Evolutionary conservation across 2,329 filamentous ascomycete species (phyloP).

Genomic region (Epichloe coenophiala): DNA sequence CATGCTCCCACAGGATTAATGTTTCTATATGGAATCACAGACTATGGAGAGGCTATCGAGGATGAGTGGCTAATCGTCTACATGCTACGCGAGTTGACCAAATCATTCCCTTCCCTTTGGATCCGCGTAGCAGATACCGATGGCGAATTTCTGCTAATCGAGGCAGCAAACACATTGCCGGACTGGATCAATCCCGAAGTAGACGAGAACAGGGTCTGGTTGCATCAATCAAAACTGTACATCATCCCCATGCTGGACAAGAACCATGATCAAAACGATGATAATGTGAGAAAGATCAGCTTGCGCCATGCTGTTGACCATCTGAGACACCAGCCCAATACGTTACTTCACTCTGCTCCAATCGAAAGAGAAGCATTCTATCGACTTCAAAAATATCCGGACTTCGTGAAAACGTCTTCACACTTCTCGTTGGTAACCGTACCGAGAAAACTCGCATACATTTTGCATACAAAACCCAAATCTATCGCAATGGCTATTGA

Average conservation of each 20-base stretch:
- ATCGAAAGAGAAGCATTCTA: slow-evolving; percentile 88
- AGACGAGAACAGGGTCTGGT: slow-evolving; percentile 80
- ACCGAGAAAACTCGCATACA: slow-evolving; percentile 67
- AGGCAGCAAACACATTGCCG: slow-evolving; percentile 78
- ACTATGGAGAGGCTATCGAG: slow-evolving; percentile 88
- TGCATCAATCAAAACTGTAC: slow-evolving; percentile 61
- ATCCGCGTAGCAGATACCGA: slow-evolving; percentile 74
- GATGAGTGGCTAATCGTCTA: slow-evolving; percentile 97
- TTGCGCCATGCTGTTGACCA: slow-evolving; percentile 50
- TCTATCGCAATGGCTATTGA: slow-evolving; percentile 76
- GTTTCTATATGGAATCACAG: slow-evolving; percentile 64
- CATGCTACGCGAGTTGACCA: slow-evolving; percentile 69
- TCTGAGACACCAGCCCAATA: slow-evolving; percentile 40
- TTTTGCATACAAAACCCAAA: slow-evolving; percentile 62
- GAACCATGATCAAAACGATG: slow-evolving; percentile 11
- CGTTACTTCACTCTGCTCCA: slow-evolving; percentile 55
- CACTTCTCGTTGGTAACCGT: slow-evolving; percentile 63
- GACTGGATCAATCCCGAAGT: slow-evolving; percentile 87
- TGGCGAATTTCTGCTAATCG: slow-evolving; percentile 92
- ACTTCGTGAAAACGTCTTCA: slow-evolving; percentile 57
- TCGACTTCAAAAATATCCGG: slow-evolving; percentile 70
- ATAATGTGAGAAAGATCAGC: slow-evolving; percentile 30
- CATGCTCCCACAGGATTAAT: slow-evolving; percentile 17
- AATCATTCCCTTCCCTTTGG: slow-evolving; percentile 61
- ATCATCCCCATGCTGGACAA: slow-evolving; percentile 47